Evolutionary conservation across 2,329 filamentous ascomycete species (phyloP).

Genomic region (Drechslera avenae): DNA sequence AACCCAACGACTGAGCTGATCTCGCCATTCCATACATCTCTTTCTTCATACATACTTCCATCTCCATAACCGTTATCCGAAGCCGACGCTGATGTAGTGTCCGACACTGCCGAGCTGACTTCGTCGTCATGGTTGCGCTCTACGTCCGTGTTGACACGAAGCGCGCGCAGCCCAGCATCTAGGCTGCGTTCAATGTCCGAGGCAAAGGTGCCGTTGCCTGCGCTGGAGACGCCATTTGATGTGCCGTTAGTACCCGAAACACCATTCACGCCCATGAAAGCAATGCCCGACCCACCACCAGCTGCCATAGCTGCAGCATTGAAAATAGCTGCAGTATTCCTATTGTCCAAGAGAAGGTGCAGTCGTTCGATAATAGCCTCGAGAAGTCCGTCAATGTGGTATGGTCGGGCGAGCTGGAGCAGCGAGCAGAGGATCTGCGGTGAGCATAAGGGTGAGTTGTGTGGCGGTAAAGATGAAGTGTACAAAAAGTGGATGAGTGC

Average conservation of each 20-base stretch:
- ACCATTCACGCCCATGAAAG: conserved; percentile 55
- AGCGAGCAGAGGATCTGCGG: conserved; percentile 96
- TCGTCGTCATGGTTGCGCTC: conserved; percentile 41
- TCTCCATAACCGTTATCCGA: conserved; percentile 44
- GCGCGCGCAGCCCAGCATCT: conserved; percentile 43
- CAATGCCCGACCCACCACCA: conserved; percentile 84
- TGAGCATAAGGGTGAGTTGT: conserved; percentile 79
- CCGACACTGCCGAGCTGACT: conserved; percentile 40
- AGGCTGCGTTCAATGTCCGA: conserved; percentile 34
- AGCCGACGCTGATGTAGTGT: conserved; percentile 38
- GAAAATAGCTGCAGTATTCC: conserved; percentile 95
- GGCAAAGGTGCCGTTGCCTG: conserved; percentile 7
- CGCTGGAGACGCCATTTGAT: conserved; percentile 25
- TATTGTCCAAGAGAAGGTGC: conserved; percentile 85
- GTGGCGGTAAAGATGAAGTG: conserved; percentile 82
- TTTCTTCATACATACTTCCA: conserved; percentile 46
- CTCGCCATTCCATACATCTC: conserved; percentile 79
- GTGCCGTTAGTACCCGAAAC: conserved; percentile 33
- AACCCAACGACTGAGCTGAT: conserved; percentile 89
- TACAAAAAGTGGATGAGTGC: conserved; percentile 92
- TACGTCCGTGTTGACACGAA: conserved; percentile 59
- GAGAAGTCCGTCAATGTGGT: conserved; percentile 88
- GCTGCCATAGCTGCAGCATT: conserved; percentile 98
- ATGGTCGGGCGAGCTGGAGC: conserved; percentile 89
- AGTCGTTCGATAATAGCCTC: conserved; percentile 92